Percentiles rank a stretch among this genome's conserved stretches.
Conservation (phyloP, 495 filamentous ascomycete genomes). For the Cenococcum geophilum region DNA sequence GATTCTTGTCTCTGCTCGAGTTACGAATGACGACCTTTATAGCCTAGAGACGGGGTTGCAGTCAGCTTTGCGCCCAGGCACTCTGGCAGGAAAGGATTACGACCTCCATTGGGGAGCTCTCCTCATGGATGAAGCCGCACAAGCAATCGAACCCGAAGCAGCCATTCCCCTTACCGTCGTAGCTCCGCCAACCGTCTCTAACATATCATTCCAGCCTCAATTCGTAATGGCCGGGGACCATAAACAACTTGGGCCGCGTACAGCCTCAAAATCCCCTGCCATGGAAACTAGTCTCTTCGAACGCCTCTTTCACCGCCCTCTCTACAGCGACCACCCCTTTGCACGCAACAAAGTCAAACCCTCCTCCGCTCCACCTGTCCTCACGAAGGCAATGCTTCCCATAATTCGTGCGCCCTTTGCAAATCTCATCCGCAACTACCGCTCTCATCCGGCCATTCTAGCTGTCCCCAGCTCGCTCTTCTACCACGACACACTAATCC, state of each 20-base stretch:
- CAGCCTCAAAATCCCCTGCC: slow-evolving; percentile 38
- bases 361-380: slow-evolving; percentile 17
- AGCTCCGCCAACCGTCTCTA: slow-evolving; percentile 42
- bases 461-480: slow-evolving; percentile 49
- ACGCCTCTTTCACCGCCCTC: slow-evolving; percentile 43
- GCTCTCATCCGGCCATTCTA: slow-evolving; percentile 53
- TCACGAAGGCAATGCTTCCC: slow-evolving; percentile 32
- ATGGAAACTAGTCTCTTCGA: slow-evolving; percentile 48
- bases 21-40: slow-evolving; percentile 46
- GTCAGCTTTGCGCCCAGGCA: slow-evolving; percentile 32
- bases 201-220: slow-evolving; percentile 34
- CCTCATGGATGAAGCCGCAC: slow-evolving; percentile 53
- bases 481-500: slow-evolving; percentile 50
- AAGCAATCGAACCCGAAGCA: slow-evolving; percentile 51
- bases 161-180: slow-evolving; percentile 47
- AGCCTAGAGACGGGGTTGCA: slow-evolving; percentile 30
- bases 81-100: background rate
- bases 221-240: slow-evolving; percentile 55
- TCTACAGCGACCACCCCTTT: slow-evolving; percentile 48
- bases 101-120: slow-evolving; percentile 49
- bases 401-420: slow-evolving; percentile 47
- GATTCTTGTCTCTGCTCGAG: slow-evolving; percentile 45
- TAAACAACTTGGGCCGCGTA: slow-evolving; percentile 49
- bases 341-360: slow-evolving; percentile 33
- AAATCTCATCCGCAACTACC: slow-evolving; percentile 54